Evolutionary conservation across 768 basidiomycete genomes (phyloP), one percentile per base, ranked within the genome.

Genomic region (Xerocomellus dryophilus): DNA sequence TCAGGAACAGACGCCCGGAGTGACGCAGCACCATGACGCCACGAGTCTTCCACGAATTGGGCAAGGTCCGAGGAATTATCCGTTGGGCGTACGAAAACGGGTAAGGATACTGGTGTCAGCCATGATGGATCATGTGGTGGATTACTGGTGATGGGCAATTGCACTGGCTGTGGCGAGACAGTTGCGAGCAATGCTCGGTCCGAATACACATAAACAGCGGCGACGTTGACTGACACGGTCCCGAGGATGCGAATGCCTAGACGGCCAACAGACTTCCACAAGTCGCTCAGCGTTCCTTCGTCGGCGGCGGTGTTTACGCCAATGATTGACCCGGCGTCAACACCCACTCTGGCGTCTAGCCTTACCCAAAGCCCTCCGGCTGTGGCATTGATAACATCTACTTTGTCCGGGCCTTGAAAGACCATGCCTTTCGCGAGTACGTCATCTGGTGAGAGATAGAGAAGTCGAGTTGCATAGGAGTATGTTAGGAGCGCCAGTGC

Each of bases 251-350:
- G 74, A 29, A 91, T 77, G 6, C 86, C 81, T 79, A 86, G 84
- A 32, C 86, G 76, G 3, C 88, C 89, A 17, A 90, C 53, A 2
- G 78, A 73, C 68, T 86, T 90, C 84, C 84, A 86, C 29, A 82
- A 53, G 42, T 69, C 69, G n/a, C 64, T 57, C 43, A 83, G 54
- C 7, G 81, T 36, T 29, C 73, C 73, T 51, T 88, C 74, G 8
- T 75, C 71, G 9, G 69, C 61, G 27, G 73, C 70, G 11, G 71
- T 70, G 50, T 81, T 80, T 12, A 87, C 77, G 1, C 81, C 85
- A 14, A 87, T 71, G 18, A 82, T 71, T 9, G 74, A 66, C 2
- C 85, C 86, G 7, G 84, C 87, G 64, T 90, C 82, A n/a, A 91
- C 56, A 0, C 89, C 89, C 15, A 87, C 63, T 44, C 77, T 73